These are phyloP conservation scores for Salvia rosmarinus DNA, from an alignment of 257 asterid species.

Conservation along the genomic window DNA sequence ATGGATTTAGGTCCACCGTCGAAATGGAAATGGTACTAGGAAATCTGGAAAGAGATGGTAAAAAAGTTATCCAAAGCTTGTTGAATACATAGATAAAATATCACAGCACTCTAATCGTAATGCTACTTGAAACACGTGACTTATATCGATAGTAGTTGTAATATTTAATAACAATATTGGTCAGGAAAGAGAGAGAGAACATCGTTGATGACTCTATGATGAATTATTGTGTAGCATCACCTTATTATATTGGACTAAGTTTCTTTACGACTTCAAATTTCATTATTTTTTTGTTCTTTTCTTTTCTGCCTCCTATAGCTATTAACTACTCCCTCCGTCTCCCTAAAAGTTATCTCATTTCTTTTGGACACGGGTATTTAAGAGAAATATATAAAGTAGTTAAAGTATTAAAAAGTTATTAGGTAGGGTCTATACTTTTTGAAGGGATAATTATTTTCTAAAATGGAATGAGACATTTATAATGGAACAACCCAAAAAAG, in stretches of 20 bases:
- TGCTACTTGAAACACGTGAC: constrained; percentile 12
- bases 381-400: too few species aligned
- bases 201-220: not conserved
- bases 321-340: too few species aligned
- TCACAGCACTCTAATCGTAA: not conserved
- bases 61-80: not conserved
- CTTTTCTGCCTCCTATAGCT: not conserved
- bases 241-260: not conserved
- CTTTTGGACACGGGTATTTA: too few species aligned
- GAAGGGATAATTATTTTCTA: too few species aligned
- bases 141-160: constrained; percentile 12
- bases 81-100: not conserved
- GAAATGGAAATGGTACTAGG: not conserved
- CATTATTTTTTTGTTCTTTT: not conserved
- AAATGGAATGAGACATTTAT: too few species aligned
- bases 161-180: constrained; percentile 12
- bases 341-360: too few species aligned
- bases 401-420: too few species aligned
- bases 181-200: not conserved
- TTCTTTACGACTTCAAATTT: not conserved
- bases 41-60: not conserved
- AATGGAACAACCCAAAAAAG: too few species aligned
- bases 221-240: not conserved
- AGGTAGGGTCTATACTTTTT: too few species aligned
- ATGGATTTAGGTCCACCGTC: constrained; percentile 7